These are phyloP conservation scores for Exserohilum turcica DNA, from an alignment of 2,329 filamentous ascomycete species.

Conservation along the genomic window DNA sequence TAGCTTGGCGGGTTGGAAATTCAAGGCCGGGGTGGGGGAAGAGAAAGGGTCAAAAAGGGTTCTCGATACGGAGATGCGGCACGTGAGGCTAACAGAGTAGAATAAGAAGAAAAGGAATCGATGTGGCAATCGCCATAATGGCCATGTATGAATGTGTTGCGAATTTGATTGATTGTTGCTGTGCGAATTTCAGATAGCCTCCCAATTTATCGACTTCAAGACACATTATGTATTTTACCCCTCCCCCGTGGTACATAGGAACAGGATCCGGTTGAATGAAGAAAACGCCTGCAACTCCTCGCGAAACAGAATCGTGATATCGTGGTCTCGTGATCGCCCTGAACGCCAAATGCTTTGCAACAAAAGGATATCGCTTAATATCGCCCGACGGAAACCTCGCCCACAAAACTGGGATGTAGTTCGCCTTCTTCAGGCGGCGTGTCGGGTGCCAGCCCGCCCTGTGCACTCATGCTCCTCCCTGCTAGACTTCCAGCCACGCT, in stretches of 20 bases:
- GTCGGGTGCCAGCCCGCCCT: slow-evolving; percentile 20
- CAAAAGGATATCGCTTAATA: slow-evolving; percentile 5
- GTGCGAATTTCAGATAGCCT: not conserved
- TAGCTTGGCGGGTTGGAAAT: not conserved
- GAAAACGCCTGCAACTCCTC: slow-evolving; percentile 8
- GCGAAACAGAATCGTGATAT: not conserved
- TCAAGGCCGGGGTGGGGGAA: not conserved
- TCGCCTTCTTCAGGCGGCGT: slow-evolving; percentile 34
- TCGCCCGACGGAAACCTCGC: slow-evolving; percentile 25
- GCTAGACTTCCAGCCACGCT: slow-evolving; percentile 17
- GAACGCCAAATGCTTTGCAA: slow-evolving; percentile 5
- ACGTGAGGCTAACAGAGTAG: not conserved
- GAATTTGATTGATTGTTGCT: not conserved
- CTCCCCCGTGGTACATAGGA: not conserved
- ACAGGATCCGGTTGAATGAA: not conserved
- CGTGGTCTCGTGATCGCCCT: slow-evolving; percentile 2
- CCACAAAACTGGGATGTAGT: slow-evolving; percentile 28
- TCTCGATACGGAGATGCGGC: not conserved
- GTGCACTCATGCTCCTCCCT: slow-evolving; percentile 15
- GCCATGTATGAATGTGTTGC: not conserved
- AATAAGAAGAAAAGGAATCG: not conserved
- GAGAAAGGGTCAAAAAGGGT: not conserved
- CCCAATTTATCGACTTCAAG: not conserved
- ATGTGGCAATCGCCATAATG: not conserved
- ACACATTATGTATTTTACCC: not conserved